Evolutionary conservation across 129 eudicot genomes (phyloP).

Genomic region (Tanacetum coccineum): DNA sequence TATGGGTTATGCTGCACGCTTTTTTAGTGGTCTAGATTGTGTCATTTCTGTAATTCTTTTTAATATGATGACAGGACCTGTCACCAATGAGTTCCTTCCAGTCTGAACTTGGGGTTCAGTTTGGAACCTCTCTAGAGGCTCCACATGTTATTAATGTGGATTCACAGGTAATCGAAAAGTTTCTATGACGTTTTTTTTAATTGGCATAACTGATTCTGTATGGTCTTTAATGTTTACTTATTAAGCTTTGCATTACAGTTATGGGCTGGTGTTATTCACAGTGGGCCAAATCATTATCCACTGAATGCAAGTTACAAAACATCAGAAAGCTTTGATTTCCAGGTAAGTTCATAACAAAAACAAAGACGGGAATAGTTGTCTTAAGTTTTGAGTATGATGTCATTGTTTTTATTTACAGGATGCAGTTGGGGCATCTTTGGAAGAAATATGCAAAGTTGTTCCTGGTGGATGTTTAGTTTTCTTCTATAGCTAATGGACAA

Average conservation of each 20-base stretch:
- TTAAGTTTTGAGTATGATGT: constrained; percentile 2
- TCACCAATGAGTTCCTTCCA: constrained; percentile 88
- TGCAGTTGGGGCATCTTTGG: constrained; percentile 68
- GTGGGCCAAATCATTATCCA: constrained; percentile 68
- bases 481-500: constrained; percentile 91
- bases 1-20: not conserved
- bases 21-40: not conserved
- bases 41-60: not conserved
- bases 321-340: constrained; percentile 66
- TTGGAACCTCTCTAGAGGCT: constrained; percentile 85
- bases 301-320: constrained; percentile 89
- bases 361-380: constrained; percentile 11
- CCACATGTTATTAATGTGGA: constrained; percentile 88
- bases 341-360: constrained; percentile 39
- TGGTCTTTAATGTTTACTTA: constrained; percentile 15
- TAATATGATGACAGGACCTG: constrained; percentile 54
- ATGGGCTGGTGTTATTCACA: constrained; percentile 74
- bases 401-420: constrained; percentile 46
- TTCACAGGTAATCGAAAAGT: constrained; percentile 50
- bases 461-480: constrained; percentile 93
- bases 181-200: not conserved
- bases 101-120: constrained; percentile 92
- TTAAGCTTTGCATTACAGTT: constrained; percentile 39
- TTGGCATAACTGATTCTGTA: constrained; percentile 6
- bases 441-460: constrained; percentile 77